A percentile compares a stretch with the other conserved stretches of the same genome.
Conservation (phyloP, 2,329 filamentous ascomycete genomes). For the Cladosporium colombiae region DNA sequence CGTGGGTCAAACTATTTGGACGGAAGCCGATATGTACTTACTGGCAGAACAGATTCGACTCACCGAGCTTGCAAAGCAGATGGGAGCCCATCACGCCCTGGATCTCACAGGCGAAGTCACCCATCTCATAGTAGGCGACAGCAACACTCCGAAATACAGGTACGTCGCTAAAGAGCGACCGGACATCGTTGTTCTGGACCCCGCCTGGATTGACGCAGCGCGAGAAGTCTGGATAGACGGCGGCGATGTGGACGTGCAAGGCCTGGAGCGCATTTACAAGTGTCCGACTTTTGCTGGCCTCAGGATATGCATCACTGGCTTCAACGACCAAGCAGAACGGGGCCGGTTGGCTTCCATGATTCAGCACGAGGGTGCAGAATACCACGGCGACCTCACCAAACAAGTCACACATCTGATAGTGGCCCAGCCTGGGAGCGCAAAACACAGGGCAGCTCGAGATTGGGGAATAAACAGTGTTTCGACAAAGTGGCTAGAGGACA, state of each 20-base stretch:
- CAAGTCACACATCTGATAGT: constrained; percentile 86
- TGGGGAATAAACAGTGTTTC: constrained; percentile 83
- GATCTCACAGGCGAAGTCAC: constrained; percentile 96
- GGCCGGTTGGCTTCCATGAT: constrained; percentile 60
- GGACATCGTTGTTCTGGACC: constrained; percentile 79
- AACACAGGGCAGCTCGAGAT: constrained; percentile 81
- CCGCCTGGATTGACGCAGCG: constrained; percentile 82
- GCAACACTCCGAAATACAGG: constrained; percentile 89
- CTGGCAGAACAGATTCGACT: constrained; percentile 31
- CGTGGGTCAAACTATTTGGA: constrained; percentile 28
- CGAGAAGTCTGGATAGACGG: constrained; percentile 78
- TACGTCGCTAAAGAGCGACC: constrained; percentile 88
- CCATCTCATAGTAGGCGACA: constrained; percentile 86
- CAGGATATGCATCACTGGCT: constrained; percentile 69
- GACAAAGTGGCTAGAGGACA: constrained; percentile 82
- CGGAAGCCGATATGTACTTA: constrained; percentile 7
- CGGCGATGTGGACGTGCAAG: constrained; percentile 69
- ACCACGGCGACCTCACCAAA: constrained; percentile 84
- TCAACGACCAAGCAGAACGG: constrained; percentile 66
- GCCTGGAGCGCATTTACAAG: constrained; percentile 67
- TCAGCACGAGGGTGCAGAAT: constrained; percentile 70
- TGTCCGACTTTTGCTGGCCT: constrained; percentile 65
- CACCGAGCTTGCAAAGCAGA: constrained; percentile 67
- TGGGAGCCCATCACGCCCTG: constrained; percentile 84
- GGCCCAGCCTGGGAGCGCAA: constrained; percentile 75